phyloP scores from a whole-genome alignment of 768 basidiomycete species.

The Suillus placidus region DNA sequence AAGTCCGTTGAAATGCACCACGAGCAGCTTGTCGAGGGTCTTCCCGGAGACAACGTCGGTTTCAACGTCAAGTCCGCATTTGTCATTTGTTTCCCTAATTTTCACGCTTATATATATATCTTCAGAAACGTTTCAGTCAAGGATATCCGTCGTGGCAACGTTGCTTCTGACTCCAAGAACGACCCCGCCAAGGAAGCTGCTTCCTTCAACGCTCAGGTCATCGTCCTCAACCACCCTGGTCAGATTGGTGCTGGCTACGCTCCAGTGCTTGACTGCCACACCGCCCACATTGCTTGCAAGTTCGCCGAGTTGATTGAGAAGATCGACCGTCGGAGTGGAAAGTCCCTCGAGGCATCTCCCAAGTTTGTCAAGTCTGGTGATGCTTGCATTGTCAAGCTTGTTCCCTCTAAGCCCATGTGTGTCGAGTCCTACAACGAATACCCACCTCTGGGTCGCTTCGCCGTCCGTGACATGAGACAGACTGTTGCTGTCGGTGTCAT shows the following conservation, averaged over 20 bases:
- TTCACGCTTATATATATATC: slow-evolving; percentile 10
- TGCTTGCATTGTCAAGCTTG: slow-evolving; percentile 97
- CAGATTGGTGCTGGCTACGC: slow-evolving; percentile 99
- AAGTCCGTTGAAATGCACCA: slow-evolving; percentile 99
- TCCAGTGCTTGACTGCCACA: slow-evolving; percentile 99
- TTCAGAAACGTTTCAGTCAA: slow-evolving; percentile 98
- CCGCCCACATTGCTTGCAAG: slow-evolving; percentile 99
- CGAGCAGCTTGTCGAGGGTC: slow-evolving; percentile 93
- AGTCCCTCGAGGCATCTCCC: slow-evolving; percentile 82
- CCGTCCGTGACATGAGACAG: slow-evolving; percentile 99
- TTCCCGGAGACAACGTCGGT: slow-evolving; percentile 98
- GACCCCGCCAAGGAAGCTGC: slow-evolving; percentile 99
- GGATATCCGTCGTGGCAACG: slow-evolving; percentile 99
- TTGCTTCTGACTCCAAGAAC: slow-evolving; percentile 99
- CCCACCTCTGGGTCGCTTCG: slow-evolving; percentile 99
- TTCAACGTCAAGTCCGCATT: slow-evolving; percentile 92
- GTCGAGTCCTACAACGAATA: slow-evolving; percentile 95
- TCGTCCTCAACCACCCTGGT: slow-evolving; percentile 99
- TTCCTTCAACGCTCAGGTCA: slow-evolving; percentile 99
- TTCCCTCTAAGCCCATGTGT: slow-evolving; percentile 96
- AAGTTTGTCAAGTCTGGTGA: slow-evolving; percentile 99
- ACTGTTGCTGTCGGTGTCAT: slow-evolving; percentile 99
- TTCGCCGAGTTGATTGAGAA: slow-evolving; percentile 98
- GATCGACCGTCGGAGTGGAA: slow-evolving; percentile 98
- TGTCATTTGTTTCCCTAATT: slow-evolving; percentile 8